Evolutionary conservation across 2,329 filamentous ascomycete genomes (phyloP).

Genomic region (Trichoderma cornu-damae): DNA sequence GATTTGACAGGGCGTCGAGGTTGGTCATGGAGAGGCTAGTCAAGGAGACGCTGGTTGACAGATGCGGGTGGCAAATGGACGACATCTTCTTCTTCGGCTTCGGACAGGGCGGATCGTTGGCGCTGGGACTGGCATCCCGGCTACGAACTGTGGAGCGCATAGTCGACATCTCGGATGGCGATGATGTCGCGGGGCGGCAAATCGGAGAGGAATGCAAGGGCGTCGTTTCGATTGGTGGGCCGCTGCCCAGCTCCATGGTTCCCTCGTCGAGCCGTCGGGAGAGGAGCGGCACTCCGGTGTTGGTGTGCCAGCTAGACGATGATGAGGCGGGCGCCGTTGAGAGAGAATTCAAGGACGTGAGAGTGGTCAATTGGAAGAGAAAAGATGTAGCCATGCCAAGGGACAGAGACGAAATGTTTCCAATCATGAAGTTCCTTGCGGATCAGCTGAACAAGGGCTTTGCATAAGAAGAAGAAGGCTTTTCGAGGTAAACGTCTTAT

Average conservation of each 20-base stretch:
- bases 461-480: neutral
- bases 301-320: slow-evolving; percentile 58
- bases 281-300: slow-evolving; percentile 59
- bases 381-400: slow-evolving; percentile 76
- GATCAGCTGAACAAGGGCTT: slow-evolving; percentile 46
- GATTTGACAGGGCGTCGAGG: slow-evolving; percentile 47
- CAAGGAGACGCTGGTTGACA: slow-evolving; percentile 44
- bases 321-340: slow-evolving; percentile 60
- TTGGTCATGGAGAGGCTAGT: slow-evolving; percentile 50
- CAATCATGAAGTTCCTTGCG: slow-evolving; percentile 80
- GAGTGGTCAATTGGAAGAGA: slow-evolving; percentile 64
- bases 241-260: slow-evolving; percentile 50
- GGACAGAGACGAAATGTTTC: slow-evolving; percentile 77
- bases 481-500: neutral
- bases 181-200: neutral
- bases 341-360: slow-evolving; percentile 60
- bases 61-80: slow-evolving; percentile 53
- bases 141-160: slow-evolving; percentile 35
- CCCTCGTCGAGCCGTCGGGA: slow-evolving; percentile 39
- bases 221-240: slow-evolving; percentile 58
- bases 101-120: slow-evolving; percentile 62
- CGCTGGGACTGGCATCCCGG: slow-evolving; percentile 50
- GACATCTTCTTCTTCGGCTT: slow-evolving; percentile 63
- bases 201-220: slow-evolving; percentile 43
- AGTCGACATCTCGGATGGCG: slow-evolving; percentile 30